Conservation (phyloP, 208 protist species). For the Acanthamoeba rhysodes region DNA sequence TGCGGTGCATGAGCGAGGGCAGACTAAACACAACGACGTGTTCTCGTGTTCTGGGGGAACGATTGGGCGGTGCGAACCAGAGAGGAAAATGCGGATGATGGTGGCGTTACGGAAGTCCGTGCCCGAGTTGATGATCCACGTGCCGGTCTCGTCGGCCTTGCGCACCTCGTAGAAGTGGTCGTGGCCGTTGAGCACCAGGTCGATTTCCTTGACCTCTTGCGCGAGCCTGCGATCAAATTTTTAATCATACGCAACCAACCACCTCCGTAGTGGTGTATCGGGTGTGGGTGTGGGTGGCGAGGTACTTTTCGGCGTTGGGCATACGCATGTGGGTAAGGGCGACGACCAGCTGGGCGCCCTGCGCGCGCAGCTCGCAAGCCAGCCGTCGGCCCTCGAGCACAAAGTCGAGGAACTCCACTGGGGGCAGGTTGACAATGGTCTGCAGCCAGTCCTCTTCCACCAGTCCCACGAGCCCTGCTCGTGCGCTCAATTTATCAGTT, state of each 20-base stretch:
- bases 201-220: constrained; percentile 57
- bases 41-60: no score
- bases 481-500: no score
- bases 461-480: constrained; percentile 57
- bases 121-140: constrained; percentile 62
- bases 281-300: background rate
- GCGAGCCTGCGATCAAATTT: background rate
- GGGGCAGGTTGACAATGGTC: constrained; percentile 34
- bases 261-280: no score
- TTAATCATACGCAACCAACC: background rate
- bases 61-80: background rate
- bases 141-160: constrained; percentile 6
- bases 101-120: constrained; percentile 71
- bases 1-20: no score
- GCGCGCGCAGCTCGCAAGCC: constrained; percentile 22
- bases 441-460: constrained; percentile 75
- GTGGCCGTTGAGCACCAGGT: constrained; percentile 60
- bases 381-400: constrained; percentile 40
- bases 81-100: constrained; percentile 16
- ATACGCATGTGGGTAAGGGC: constrained; percentile 74
- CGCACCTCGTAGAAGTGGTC: constrained; percentile 74
- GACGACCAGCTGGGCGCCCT: constrained; percentile 57
- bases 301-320: constrained; percentile 55
- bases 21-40: no score
- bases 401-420: constrained; percentile 70